Evolutionary conservation across 352 stramenopile species (phyloP).

Genomic region (Globisporangium cystogenes): DNA sequence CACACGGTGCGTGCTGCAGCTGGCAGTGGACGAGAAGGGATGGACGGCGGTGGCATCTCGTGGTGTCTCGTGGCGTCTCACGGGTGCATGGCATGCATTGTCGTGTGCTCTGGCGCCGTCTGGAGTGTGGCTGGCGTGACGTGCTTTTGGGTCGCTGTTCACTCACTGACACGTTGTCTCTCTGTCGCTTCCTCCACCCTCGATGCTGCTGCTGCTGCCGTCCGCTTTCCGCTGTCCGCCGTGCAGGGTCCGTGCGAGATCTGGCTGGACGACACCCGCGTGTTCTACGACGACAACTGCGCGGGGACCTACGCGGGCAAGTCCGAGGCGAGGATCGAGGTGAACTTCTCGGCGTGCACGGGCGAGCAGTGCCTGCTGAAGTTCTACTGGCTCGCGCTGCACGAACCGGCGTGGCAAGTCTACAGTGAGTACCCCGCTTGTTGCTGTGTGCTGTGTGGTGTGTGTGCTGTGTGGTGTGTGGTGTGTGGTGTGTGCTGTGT

Average conservation of each 20-base stretch:
- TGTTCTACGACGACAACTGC: slow-evolving; percentile 46
- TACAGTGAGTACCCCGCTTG: slow-evolving; percentile 16
- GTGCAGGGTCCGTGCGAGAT: slow-evolving; percentile 45
- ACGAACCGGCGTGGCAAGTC: slow-evolving; percentile 13
- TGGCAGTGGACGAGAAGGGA: too few relatives aligned
- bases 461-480: too few relatives aligned
- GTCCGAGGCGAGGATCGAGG: background rate
- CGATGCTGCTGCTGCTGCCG: background rate
- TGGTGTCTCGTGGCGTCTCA: too few relatives aligned
- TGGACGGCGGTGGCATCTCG: too few relatives aligned
- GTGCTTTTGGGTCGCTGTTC: too few relatives aligned
- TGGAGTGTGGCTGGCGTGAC: background rate
- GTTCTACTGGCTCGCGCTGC: slow-evolving; percentile 16
- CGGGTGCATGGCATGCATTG: too few relatives aligned
- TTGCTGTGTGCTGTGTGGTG: too few relatives aligned
- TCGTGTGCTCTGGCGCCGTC: too few relatives aligned
- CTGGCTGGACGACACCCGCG: slow-evolving; percentile 46
- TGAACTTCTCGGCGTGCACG: slow-evolving; percentile 2
- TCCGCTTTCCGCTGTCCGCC: too few relatives aligned
- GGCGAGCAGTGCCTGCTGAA: background rate
- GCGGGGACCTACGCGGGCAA: slow-evolving; percentile 1
- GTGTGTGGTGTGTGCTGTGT: too few relatives aligned
- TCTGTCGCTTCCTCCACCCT: background rate
- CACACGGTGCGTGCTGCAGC: slow-evolving; percentile 12
- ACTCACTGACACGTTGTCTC: background rate